Evolutionary conservation across 2,329 filamentous ascomycete genomes (phyloP), one percentile per base, ranked within the genome.

Genomic region (Neoscytalidium dimidiatum): DNA sequence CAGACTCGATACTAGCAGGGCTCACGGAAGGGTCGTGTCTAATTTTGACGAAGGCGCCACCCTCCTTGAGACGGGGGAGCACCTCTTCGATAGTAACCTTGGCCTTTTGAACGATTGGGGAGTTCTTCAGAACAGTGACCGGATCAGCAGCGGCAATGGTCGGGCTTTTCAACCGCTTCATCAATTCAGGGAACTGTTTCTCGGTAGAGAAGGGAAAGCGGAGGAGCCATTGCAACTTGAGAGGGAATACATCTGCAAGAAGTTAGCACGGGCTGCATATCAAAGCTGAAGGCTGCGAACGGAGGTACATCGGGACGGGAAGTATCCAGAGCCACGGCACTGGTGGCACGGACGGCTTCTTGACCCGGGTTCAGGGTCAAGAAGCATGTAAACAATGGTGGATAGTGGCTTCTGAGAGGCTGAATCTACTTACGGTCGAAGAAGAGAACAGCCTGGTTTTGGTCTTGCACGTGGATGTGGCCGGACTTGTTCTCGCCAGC

Each of bases 11-110:
- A 29, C 88, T 84, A 21, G 81, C 79, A 2, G 83, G 75, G 64
- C 81, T 70, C 65, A 75, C 69, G 73, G 53, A 82, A 71, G 52
- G 79, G 74, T 83, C 81, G 69, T 86, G 86, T 17, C 84, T 85
- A 74, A 96, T 93, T 76, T 96, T 97, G 75, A 98, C 89, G 75
- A 96, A 98, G 0, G 92, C 92, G 13, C 95, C 95, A 17, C 95
- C 95, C 73, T 99, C 95, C 71, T 96, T 94, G 29, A 96, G 82
- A 3, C 93, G 86, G 0, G 94, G 93, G 19, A 97, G 77, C 17
- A 97, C 89, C 72, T 96, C 90, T 3, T 88, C 91, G 52, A 97
- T 87, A 65, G 89, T 88, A 53, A 96, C 81, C 26, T 92, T 86
- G 0, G 88, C 90, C 62, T 84, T 84, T 51, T 85, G 77, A 14